Evolutionary conservation across 2,329 filamentous ascomycete genomes (phyloP), one percentile per base, ranked within the genome.

Genomic region (Trichoderma sp.): DNA sequence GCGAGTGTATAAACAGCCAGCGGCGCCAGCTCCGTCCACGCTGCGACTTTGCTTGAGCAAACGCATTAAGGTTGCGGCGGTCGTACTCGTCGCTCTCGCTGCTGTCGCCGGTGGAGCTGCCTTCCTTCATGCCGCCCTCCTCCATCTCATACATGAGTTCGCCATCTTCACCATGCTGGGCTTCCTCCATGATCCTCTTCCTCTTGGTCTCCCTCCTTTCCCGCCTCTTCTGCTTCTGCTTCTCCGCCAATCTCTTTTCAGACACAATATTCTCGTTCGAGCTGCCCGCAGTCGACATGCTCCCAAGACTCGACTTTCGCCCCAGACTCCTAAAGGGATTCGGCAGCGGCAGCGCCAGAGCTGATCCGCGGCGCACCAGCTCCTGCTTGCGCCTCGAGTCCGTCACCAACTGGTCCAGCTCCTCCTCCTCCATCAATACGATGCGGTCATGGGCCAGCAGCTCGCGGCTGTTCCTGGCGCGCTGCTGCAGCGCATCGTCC

Each of bases 101-200:
- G 80, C 87, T 90, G 0, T 88, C 86, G 43, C 88, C 89, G 0
- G 89, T 90, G 6, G 84, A 85, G 78, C 88, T 92, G 69, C 91
- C 90, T 62, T 91, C 90, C 73, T 87, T 89, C 77, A 92, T 87
- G 3, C 86, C 88, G 1, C 94, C 93, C 79, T 94, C 92, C 81
- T 98, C 95, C 92, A 95, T 93, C 82, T 96, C 93, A 80, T 93
- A 95, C 91, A 97, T 93, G 77, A 97, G 84, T 80, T 91, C 89
- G 47, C 91, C 91, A 75, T 93, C 89, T 78, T 93, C 92, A 70
- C 90, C 90, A 73, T 89, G 81, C 30, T 84, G 84, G 4, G 88
- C 88, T 67, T 87, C 83, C 70, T 85, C 83, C 76, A 86, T 81
- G 78, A 88, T 80, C 74, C 82, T 84, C 73, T 86, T 85, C 82